Conservation (phyloP, 305 asterid species). For the Salvia sclarea region DNA sequence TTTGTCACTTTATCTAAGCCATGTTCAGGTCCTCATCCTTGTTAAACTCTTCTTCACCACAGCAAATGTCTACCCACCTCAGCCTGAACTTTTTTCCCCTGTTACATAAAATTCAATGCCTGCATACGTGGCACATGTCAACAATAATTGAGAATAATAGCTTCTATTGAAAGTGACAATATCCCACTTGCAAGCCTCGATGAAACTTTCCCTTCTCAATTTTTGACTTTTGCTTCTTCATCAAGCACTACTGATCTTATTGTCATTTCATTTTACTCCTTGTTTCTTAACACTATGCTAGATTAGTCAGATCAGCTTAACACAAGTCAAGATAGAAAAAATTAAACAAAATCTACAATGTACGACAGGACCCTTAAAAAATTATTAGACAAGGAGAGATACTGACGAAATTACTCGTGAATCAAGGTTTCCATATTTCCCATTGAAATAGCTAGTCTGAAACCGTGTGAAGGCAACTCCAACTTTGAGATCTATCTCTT, state of each 20-base stretch:
- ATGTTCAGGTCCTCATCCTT: background rate
- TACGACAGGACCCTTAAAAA: background rate
- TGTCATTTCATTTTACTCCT: background rate
- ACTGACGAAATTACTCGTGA: slow-evolving; percentile 92
- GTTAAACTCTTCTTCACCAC: background rate
- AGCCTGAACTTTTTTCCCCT: background rate
- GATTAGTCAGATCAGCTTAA: background rate
- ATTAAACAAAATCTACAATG: background rate
- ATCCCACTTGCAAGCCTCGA: slow-evolving; percentile 15
- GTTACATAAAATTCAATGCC: background rate
- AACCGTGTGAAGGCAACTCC: slow-evolving; percentile 95
- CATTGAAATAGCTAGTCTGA: slow-evolving; percentile 88
- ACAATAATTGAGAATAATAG: background rate
- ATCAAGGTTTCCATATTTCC: slow-evolving; percentile 96
- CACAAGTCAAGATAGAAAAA: background rate
- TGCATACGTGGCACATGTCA: background rate
- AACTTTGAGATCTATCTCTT: slow-evolving; percentile 95
- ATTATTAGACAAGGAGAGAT: slow-evolving; percentile 33
- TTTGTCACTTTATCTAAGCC: background rate
- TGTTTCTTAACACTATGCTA: slow-evolving; percentile 12
- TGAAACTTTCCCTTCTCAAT: background rate
- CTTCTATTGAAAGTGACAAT: background rate
- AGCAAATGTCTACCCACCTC: background rate
- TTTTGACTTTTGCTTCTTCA: background rate
- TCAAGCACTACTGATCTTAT: slow-evolving; percentile 7